These are phyloP conservation scores for Tetrahymena malaccensis DNA, from an alignment of 73 alveolate genomes.

Conservation along the genomic window DNA sequence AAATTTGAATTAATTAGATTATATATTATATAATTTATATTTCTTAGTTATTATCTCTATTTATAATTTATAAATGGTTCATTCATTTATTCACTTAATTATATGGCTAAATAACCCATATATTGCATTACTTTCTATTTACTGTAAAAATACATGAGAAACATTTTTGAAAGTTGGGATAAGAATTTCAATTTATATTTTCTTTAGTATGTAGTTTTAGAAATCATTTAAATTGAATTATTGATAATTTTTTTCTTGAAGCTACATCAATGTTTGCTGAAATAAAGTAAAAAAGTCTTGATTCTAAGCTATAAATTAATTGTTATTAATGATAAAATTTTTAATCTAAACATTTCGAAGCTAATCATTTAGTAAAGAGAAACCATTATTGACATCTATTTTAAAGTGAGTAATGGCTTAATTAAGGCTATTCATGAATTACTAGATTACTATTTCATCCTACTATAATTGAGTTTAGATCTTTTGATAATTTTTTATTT, in stretches of 20 bases:
- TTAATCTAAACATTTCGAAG: not conserved
- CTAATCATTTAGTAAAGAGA: not conserved
- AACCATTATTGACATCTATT: not conserved
- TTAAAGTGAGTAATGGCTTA: not conserved
- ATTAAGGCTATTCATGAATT: not conserved
- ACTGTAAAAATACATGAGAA: not conserved
- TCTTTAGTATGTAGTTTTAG: not conserved
- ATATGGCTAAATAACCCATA: not conserved
- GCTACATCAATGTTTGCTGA: not conserved
- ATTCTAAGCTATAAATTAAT: not conserved
- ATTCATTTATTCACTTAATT: not conserved
- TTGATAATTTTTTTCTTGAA: not conserved
- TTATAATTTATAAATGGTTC: too few relatives aligned
- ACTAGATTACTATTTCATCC: not conserved
- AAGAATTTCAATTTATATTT: not conserved
- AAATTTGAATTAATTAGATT: too few relatives aligned
- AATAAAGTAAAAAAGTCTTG: not conserved
- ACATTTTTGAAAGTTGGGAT: not conserved
- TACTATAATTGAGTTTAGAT: not conserved
- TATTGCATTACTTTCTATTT: not conserved
- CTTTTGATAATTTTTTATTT: too few relatives aligned
- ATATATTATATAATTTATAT: too few relatives aligned
- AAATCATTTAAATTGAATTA: not conserved
- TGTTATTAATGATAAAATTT: not conserved
- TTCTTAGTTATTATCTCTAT: too few relatives aligned